Base-by-base conservation (phyloP, 768 basidiomycete species). In the Agaricus subrufescens region DNA sequence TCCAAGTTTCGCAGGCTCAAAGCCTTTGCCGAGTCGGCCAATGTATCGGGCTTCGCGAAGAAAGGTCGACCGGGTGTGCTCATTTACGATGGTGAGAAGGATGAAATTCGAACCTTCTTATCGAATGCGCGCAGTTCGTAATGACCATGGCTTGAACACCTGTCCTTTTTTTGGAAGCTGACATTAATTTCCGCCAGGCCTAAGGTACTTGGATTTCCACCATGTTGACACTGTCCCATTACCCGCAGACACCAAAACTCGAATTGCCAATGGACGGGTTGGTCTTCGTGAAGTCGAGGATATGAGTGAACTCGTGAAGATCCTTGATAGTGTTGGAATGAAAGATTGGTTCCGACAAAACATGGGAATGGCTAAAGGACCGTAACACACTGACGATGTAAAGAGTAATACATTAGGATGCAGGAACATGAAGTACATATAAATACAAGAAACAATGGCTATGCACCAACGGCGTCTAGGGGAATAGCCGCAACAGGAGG, bases 161-260 rank as follows among this genome's bases (percentile, higher is more conserved):
- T 38, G 31, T 31, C 14, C 48, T 19, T 19, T 19, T 19, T 19
- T 19, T 43, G 11, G 8, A 52, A 14, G 31, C 40, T 4, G 45
- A 25, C 29, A 34, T 30, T 8, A 11, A 2, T 12, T 29, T 37
- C 34, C 29, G 19, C 31, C 25, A 76, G 75, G 67, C 25, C 61
- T 76, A 52, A 71, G 74, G 1, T 78, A 76, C 60, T 67, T 76
- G n/a, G 72, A 74, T 48, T 76, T 76, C 55, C 74, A 70, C 56
- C 75, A 76, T 46, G 65, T 78, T 9, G 69, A 69, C 57, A 76
- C 72, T 2, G 67, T 67, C 9, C 66, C 65, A 29, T 58, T 73
- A 31, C 58, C 54, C 1, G 30, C 50, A 26, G 53, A 58, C 12
- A 26, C 42, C 30, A 51, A 56, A 44, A 50, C 31, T 8, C 66